Conservation (phyloP, 176 grass and related monocot genomes). For the Oryza glaberrima region DNA sequence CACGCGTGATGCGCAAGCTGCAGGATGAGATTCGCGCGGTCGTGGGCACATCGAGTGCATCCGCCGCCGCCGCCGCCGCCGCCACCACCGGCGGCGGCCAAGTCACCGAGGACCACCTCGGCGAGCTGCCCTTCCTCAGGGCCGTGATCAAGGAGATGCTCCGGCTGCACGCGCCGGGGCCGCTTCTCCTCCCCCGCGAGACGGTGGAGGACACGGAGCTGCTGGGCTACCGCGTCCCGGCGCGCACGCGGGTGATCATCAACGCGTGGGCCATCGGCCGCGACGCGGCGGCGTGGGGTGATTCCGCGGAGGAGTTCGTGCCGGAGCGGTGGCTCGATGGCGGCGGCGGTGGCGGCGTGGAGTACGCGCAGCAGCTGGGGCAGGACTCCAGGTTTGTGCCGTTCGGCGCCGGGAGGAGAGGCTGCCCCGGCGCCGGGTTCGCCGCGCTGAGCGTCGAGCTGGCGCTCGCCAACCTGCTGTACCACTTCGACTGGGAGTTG, state of each 20-base stretch:
- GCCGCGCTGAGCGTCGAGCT: neutral
- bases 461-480: too few relatives aligned
- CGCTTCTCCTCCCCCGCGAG: slow-evolving; percentile 52
- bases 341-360: too few relatives aligned
- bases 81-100: too few relatives aligned
- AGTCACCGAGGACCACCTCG: slow-evolving; percentile 41
- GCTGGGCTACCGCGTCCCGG: slow-evolving; percentile 34
- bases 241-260: neutral
- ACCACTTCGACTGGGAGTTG: too few relatives aligned
- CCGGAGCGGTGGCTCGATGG: too few relatives aligned
- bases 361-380: neutral
- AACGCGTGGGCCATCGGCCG: too few relatives aligned
- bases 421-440: slow-evolving; percentile 59
- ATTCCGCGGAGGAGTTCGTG: too few relatives aligned
- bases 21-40: slow-evolving; percentile 49
- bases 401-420: slow-evolving; percentile 64
- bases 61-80: neutral
- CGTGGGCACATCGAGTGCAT: too few relatives aligned
- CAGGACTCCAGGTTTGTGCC: slow-evolving; percentile 58
- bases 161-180: slow-evolving; percentile 51
- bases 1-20: slow-evolving; percentile 35
- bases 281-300: too few relatives aligned
- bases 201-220: slow-evolving; percentile 42
- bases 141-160: slow-evolving; percentile 53
- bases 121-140: slow-evolving; percentile 32